These are phyloP conservation scores for Marasmius tenuissimus DNA, from an alignment of 1,284 basidiomycete genomes.

Conservation along the genomic window DNA sequence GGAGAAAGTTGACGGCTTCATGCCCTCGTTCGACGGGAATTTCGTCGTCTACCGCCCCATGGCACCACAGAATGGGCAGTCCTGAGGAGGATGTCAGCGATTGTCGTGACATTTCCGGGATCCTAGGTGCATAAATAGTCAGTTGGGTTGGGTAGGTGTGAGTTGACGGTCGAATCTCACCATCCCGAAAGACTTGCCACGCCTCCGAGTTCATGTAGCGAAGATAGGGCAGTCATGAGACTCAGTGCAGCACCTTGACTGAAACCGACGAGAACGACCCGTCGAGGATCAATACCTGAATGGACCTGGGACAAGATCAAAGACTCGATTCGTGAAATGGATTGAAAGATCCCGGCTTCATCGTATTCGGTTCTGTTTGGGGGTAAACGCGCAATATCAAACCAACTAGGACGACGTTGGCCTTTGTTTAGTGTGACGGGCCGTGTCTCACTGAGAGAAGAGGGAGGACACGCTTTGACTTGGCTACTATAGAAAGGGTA, in stretches of 20 bases:
- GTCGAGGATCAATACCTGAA: conserved; percentile 32
- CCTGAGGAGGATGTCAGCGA: conserved; percentile 22
- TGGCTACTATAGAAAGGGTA: neutral
- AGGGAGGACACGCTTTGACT: conserved; percentile 13
- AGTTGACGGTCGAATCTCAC: conserved; percentile 12
- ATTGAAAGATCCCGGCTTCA: conserved; percentile 34
- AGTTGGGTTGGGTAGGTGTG: conserved; percentile 16
- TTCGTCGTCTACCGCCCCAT: conserved; percentile 36
- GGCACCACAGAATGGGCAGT: conserved; percentile 42
- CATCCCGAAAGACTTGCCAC: conserved; percentile 44
- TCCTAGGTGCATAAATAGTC: conserved; percentile 24
- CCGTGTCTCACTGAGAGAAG: conserved; percentile 20
- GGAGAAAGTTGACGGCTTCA: conserved; percentile 33
- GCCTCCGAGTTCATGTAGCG: conserved; percentile 42
- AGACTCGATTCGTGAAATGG: conserved; percentile 35
- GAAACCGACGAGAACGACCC: conserved; percentile 43
- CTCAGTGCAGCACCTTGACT: conserved; percentile 44
- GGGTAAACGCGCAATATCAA: conserved; percentile 40
- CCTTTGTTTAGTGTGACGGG: conserved; percentile 34
- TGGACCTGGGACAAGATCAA: conserved; percentile 40
- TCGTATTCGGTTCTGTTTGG: conserved; percentile 39
- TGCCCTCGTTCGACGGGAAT: conserved; percentile 36
- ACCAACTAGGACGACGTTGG: conserved; percentile 41
- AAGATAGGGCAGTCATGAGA: conserved; percentile 39
- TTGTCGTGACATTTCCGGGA: neutral